A percentile compares a stretch with the other conserved stretches of the same genome.
phyloP scores from a whole-genome alignment of 495 filamentous ascomycete species.

The Penicillium chermesinum region DNA sequence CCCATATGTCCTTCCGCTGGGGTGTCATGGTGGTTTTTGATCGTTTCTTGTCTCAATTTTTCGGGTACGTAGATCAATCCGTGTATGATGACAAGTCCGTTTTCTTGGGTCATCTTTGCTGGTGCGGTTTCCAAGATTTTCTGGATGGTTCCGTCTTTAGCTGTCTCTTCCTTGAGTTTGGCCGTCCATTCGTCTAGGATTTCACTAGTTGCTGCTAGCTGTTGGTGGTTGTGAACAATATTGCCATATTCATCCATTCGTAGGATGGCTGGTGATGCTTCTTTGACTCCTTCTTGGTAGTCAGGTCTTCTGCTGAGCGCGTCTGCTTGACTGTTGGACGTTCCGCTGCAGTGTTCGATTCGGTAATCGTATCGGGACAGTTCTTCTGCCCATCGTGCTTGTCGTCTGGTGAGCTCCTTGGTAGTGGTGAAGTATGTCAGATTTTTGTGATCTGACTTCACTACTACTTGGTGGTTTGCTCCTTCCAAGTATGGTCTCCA shows the following conservation, averaged over 20 bases:
- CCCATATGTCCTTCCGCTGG: neutral
- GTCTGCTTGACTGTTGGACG: conserved; percentile 8
- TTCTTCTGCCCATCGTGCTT: conserved; percentile 10
- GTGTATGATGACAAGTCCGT: conserved; percentile 9
- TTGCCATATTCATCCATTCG: conserved; percentile 3
- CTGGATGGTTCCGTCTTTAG: neutral
- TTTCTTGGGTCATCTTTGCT: neutral
- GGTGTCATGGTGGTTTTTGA: conserved; percentile 4
- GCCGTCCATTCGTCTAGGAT: conserved; percentile 1
- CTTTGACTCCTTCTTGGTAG: conserved; percentile 8
- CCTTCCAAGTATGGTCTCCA: conserved; percentile 22
- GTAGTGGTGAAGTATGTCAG: conserved; percentile 15
- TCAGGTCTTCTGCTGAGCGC: conserved; percentile 10
- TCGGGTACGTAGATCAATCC: conserved; percentile 6
- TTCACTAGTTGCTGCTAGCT: conserved; percentile 1
- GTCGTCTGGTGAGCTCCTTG: conserved; percentile 11
- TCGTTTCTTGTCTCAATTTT: conserved; percentile 2
- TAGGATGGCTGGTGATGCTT: conserved; percentile 7
- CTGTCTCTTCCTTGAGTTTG: neutral
- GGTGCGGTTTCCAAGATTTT: neutral
- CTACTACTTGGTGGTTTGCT: conserved; percentile 6
- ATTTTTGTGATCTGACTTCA: conserved; percentile 18
- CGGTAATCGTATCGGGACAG: conserved; percentile 9
- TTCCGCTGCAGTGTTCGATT: conserved; percentile 15
- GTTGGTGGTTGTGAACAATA: conserved; percentile 4